phyloP scores from a whole-genome alignment of 2,329 filamentous ascomycete species.

The Cryphonectria nitschkei region DNA sequence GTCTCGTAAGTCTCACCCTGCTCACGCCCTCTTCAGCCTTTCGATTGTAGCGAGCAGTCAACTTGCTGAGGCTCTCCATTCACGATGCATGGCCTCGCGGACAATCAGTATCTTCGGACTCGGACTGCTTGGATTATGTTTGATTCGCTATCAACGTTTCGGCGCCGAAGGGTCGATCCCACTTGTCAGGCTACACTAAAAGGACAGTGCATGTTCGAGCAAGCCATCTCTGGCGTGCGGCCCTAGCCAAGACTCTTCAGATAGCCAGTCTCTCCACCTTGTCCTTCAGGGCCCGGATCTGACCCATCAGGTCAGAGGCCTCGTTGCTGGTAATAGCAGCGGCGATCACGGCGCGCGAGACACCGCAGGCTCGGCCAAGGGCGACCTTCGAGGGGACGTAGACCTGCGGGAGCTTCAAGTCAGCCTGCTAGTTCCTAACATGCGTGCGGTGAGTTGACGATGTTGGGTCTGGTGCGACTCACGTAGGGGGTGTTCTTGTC shows the following conservation, averaged over 20 bases:
- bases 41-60: neutral
- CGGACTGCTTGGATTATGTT: neutral
- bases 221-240: neutral
- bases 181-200: neutral
- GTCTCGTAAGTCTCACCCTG: neutral
- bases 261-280: conserved; percentile 97
- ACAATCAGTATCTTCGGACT: neutral
- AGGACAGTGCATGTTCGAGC: neutral
- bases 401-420: conserved; percentile 56
- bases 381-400: conserved; percentile 79
- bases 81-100: neutral
- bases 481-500: conserved; percentile 61
- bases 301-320: conserved; percentile 80
- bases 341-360: conserved; percentile 84
- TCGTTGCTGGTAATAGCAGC: conserved; percentile 91
- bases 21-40: neutral
- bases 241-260: conserved; percentile 50
- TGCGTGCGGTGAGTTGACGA: neutral
- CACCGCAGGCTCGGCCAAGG: conserved; percentile 87
- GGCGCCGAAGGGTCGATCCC: neutral
- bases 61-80: neutral
- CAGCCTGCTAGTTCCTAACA: neutral
- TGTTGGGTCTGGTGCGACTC: neutral
- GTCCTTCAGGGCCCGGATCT: conserved; percentile 88
- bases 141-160: neutral